These are phyloP conservation scores for Pseudopithomyces chartarum DNA, from an alignment of 2,329 filamentous ascomycete species.

Conservation along the genomic window DNA sequence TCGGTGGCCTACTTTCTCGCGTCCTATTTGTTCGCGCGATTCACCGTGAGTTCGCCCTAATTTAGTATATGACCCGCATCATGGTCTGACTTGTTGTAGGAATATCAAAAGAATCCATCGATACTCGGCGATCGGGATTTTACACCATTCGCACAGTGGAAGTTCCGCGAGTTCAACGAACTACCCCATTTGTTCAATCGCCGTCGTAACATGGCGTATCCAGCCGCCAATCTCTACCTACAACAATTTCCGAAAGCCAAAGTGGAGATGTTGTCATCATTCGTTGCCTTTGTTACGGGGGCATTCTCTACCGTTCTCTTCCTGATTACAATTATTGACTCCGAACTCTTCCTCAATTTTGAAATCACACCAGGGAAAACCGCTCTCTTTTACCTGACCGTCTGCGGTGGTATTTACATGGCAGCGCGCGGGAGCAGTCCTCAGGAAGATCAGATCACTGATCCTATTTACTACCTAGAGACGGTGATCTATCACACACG, in stretches of 20 bases:
- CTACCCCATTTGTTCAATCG: conserved; percentile 89
- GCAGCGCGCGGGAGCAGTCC: conserved; percentile 82
- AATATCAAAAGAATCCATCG: conserved; percentile 93
- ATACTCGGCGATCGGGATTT: conserved; percentile 88
- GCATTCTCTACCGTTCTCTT: conserved; percentile 85
- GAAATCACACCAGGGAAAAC: conserved; percentile 89
- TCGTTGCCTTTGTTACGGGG: conserved; percentile 85
- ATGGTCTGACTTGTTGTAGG: conserved; percentile 55
- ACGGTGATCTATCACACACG: conserved; percentile 93
- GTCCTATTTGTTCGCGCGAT: conserved; percentile 93
- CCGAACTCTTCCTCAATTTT: conserved; percentile 87
- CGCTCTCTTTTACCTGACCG: conserved; percentile 85
- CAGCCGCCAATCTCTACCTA: conserved; percentile 88
- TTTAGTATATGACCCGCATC: neutral
- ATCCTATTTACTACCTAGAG: conserved; percentile 85
- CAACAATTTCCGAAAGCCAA: conserved; percentile 97
- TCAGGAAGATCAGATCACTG: conserved; percentile 84
- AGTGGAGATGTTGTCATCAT: conserved; percentile 81
- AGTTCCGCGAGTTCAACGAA: conserved; percentile 98
- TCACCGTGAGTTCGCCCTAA: conserved; percentile 66
- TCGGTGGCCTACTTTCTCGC: conserved; percentile 85
- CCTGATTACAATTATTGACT: conserved; percentile 82
- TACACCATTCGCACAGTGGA: conserved; percentile 94
- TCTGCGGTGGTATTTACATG: conserved; percentile 84
- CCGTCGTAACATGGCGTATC: conserved; percentile 90